Evolutionary conservation across 2,329 filamentous ascomycete species (phyloP), one percentile per base, ranked within the genome.

Genomic region (Monosporascus sp.): DNA sequence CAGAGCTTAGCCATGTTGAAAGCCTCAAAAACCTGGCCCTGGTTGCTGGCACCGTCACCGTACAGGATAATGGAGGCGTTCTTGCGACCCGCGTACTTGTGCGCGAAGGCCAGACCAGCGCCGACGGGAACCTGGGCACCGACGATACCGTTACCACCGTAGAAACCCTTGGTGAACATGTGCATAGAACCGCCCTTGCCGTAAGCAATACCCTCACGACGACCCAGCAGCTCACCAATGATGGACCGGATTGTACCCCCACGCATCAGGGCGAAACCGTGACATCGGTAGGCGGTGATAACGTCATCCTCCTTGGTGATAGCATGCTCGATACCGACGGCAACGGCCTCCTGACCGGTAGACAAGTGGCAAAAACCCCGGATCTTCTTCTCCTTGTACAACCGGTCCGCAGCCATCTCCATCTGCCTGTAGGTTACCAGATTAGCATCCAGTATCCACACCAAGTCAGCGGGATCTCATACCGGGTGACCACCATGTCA

Each of bases 321-420:
- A 62, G 92, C 92, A 73, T 96, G 90, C 79, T 99, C 94, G 69
- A 99, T 97, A 72, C 94, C 94, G 65, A 92, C 87, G 55, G 94
- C 91, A 62, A 99, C 94, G 61, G 94, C 94, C 82, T 99, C 94
- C 78, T 99, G 94, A 59, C 94, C 94, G 55, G 89, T 96, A 55
- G 94, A 97, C 75, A 99, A 78, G 79, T 99, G 94, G 80, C 94
- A 99, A 88, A 99, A 99, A 78, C 94, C 94, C 67, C 94, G 89
- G 67, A 99, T 97, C 84, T 99, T 97, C 88, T 99, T 99, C 82
- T 97, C 94, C 82, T 99, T 99, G 89, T 99, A 99, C 69, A 99
- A 81, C 72, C 93, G 86, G 73, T 99, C 94, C 78, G 94, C 91
- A 63, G 93, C 92, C 93, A 99, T 96, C 78, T 99, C 94, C 94